Conservation (phyloP, 345 rosid genomes). For the Eutrema japonicum region DNA sequence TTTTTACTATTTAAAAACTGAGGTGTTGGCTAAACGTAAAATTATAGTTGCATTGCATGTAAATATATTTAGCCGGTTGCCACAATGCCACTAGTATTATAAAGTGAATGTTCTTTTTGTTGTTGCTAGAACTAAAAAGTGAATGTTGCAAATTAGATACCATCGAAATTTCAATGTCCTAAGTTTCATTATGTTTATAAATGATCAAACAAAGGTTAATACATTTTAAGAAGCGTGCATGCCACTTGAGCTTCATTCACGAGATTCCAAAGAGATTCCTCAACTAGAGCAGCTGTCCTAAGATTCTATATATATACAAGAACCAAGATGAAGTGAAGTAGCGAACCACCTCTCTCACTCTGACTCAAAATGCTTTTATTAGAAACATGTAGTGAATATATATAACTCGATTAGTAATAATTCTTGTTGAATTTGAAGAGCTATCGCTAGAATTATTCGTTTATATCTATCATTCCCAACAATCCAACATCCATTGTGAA, state of each 20-base stretch:
- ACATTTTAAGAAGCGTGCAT: constrained; percentile 39
- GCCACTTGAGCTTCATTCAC: constrained; percentile 45
- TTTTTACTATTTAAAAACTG: neutral
- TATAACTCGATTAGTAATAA: neutral
- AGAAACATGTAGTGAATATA: neutral
- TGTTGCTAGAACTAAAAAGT: too few relatives aligned
- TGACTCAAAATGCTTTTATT: neutral
- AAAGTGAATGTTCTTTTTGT: neutral
- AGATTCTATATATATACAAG: constrained; percentile 47
- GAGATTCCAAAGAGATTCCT: constrained; percentile 46
- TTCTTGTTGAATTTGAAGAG: constrained; percentile 18
- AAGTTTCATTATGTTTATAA: constrained; percentile 3
- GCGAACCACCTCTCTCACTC: constrained; percentile 10
- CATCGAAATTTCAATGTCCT: neutral
- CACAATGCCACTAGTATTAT: neutral
- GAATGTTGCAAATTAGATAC: neutral
- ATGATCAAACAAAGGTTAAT: constrained; percentile 12
- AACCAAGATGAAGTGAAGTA: neutral
- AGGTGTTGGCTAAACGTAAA: constrained; percentile 1
- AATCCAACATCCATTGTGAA: too few relatives aligned
- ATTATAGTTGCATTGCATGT: constrained; percentile 12
- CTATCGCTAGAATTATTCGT: neutral
- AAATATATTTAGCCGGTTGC: neutral
- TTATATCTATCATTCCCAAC: neutral
- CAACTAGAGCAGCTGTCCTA: constrained; percentile 51